Percentiles rank a stretch among this genome's conserved stretches.
Conservation (phyloP, 192 early-diverging fungal genomes). For the Podila verticillata region DNA sequence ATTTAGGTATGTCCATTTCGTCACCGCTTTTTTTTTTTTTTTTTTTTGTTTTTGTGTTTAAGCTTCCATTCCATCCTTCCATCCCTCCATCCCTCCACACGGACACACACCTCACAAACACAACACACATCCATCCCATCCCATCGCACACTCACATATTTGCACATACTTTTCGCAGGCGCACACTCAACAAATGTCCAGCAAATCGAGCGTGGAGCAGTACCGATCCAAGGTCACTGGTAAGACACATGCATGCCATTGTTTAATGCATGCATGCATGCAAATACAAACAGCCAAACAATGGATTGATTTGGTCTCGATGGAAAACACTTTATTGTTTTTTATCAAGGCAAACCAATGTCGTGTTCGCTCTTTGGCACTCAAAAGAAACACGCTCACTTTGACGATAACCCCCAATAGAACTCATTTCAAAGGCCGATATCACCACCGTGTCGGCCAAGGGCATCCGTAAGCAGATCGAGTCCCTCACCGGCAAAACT, state of each 20-base stretch:
- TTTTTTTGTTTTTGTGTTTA: too few species aligned
- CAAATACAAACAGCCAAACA: not conserved
- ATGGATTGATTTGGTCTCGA: too few species aligned
- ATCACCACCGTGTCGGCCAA: constrained; percentile 50
- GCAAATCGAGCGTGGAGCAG: constrained; percentile 25
- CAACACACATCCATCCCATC: too few species aligned
- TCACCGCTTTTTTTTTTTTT: too few species aligned
- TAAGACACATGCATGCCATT: constrained; percentile 7
- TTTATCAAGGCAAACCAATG: not conserved
- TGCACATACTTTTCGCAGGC: too few species aligned
- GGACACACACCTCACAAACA: too few species aligned
- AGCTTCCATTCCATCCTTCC: too few species aligned
- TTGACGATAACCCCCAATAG: constrained; percentile 1
- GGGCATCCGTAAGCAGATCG: constrained; percentile 45
- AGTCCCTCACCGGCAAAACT: constrained; percentile 25
- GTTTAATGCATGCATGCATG: not conserved
- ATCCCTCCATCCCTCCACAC: too few species aligned
- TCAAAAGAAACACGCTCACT: not conserved
- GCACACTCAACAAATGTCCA: not conserved
- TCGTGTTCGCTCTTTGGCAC: not conserved
- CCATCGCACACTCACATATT: too few species aligned
- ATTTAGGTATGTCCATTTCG: too few species aligned
- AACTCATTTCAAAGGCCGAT: constrained; percentile 44
- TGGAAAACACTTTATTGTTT: not conserved
- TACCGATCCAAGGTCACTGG: constrained; percentile 38